A percentile compares a stretch with the other conserved stretches of the same genome.
phyloP scores from a whole-genome alignment of 441 rosid species.

The Metrosideros polymorpha region DNA sequence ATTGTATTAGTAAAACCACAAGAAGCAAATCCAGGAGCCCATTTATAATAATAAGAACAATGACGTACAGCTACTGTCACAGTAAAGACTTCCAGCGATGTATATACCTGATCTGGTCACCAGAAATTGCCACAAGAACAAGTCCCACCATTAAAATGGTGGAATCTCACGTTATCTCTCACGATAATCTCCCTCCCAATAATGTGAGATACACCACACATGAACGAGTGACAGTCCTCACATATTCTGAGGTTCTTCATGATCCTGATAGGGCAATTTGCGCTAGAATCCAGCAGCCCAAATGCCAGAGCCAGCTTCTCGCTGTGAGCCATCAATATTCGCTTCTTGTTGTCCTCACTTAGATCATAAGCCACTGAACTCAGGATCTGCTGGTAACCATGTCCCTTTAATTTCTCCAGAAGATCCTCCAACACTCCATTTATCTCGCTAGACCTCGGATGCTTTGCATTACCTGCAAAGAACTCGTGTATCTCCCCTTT shows the following conservation, averaged over 20 bases:
- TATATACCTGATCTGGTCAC: slow-evolving; percentile 19
- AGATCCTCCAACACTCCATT: slow-evolving; percentile 37
- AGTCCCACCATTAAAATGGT: slow-evolving; percentile 52
- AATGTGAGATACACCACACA: slow-evolving; percentile 49
- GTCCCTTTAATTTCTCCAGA: slow-evolving; percentile 22
- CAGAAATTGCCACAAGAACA: slow-evolving; percentile 77
- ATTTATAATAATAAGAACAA: background rate
- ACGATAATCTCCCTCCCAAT: slow-evolving; percentile 46
- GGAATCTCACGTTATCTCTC: slow-evolving; percentile 68
- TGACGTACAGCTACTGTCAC: background rate
- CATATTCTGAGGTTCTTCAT: slow-evolving; percentile 72
- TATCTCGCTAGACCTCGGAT: slow-evolving; percentile 47
- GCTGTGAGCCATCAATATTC: slow-evolving; percentile 45
- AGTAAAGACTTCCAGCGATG: background rate
- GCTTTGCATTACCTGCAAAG: slow-evolving; percentile 51
- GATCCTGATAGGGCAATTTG: slow-evolving; percentile 34
- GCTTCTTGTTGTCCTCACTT: slow-evolving; percentile 41
- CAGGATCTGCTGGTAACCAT: slow-evolving; percentile 47
- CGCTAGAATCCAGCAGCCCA: slow-evolving; percentile 33
- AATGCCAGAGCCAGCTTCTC: slow-evolving; percentile 76
- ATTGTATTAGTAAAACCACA: background rate
- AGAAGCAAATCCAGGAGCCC: background rate
- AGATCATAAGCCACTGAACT: slow-evolving; percentile 40
- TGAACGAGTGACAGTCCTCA: slow-evolving; percentile 64
- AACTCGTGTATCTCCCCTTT: slow-evolving; percentile 57